phyloP scores from a whole-genome alignment of 2,329 filamentous ascomycete genomes.

The Fusarium continuum region DNA sequence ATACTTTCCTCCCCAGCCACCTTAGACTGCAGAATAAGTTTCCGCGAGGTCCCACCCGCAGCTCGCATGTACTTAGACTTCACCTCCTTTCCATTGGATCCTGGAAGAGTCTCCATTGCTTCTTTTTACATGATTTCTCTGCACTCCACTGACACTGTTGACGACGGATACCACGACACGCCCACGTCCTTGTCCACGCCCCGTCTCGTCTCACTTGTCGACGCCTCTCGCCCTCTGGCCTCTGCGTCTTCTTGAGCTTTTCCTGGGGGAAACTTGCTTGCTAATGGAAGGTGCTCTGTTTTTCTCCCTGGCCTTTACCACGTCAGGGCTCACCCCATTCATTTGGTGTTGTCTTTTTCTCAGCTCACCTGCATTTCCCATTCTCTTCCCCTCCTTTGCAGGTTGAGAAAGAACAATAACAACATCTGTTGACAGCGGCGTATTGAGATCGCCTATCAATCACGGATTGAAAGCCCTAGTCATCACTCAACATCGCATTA shows the following conservation, averaged over 20 bases:
- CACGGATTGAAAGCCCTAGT: neutral
- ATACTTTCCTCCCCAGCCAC: conserved; percentile 19
- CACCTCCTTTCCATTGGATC: conserved; percentile 13
- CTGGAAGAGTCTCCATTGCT: conserved; percentile 35
- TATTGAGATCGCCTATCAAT: conserved; percentile 5
- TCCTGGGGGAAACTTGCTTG: conserved; percentile 19
- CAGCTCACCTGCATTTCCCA: conserved; percentile 33
- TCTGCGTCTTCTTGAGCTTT: conserved; percentile 26
- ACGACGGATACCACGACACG: conserved; percentile 27
- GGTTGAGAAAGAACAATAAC: conserved; percentile 2
- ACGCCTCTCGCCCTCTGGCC: conserved; percentile 26
- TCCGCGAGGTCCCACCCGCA: conserved; percentile 19
- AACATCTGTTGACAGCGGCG: neutral
- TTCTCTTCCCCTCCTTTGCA: conserved; percentile 12
- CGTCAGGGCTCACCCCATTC: conserved; percentile 34
- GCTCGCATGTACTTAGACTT: conserved; percentile 19
- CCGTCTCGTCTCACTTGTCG: conserved; percentile 33
- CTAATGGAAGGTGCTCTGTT: conserved; percentile 11
- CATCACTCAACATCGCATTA: conserved; percentile 23
- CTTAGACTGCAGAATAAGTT: neutral
- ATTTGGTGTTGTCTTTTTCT: conserved; percentile 18
- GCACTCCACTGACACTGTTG: conserved; percentile 28
- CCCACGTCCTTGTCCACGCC: conserved; percentile 18
- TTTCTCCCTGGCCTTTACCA: conserved; percentile 24
- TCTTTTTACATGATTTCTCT: conserved; percentile 36